Conservation (phyloP, 306 rosid species). For the Medicago arabica region DNA sequence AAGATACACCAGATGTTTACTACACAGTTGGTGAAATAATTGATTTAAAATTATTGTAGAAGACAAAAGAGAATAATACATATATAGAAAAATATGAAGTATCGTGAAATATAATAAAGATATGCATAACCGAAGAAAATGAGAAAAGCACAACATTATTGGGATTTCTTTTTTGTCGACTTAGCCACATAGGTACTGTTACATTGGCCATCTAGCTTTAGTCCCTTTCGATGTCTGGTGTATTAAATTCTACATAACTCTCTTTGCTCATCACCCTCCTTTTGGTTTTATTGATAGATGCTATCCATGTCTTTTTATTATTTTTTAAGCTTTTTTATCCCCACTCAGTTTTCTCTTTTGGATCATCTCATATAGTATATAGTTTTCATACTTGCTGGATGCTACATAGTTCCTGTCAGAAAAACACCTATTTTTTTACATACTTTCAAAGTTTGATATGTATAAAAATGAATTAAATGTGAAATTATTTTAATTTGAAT, state of each 20-base stretch:
- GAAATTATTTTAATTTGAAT: too few relatives aligned
- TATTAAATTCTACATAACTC: slow-evolving; percentile 55
- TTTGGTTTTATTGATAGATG: slow-evolving; percentile 46
- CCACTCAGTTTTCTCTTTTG: slow-evolving; percentile 12
- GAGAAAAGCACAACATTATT: slow-evolving; percentile 45
- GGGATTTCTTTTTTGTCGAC: slow-evolving; percentile 50
- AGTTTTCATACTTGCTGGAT: slow-evolving; percentile 11
- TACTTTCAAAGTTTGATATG: not conserved
- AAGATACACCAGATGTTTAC: too few relatives aligned
- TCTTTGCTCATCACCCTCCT: slow-evolving; percentile 46
- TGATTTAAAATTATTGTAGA: slow-evolving; percentile 32
- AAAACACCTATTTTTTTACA: not conserved
- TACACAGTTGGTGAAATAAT: not conserved
- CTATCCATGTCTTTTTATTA: slow-evolving; percentile 21
- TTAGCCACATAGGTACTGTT: slow-evolving; percentile 25
- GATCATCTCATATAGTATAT: not conserved
- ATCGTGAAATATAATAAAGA: not conserved
- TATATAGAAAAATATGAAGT: not conserved
- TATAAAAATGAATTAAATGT: too few relatives aligned
- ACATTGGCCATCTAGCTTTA: slow-evolving; percentile 33
- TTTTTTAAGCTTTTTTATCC: not conserved
- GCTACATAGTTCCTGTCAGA: not conserved
- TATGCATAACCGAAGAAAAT: slow-evolving; percentile 14
- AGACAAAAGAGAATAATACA: slow-evolving; percentile 32
- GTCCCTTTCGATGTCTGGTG: slow-evolving; percentile 71